Percentiles rank a stretch among this genome's conserved stretches.
Evolutionary conservation across 768 basidiomycete species (phyloP).

Genomic region (Suillus brevipes): DNA sequence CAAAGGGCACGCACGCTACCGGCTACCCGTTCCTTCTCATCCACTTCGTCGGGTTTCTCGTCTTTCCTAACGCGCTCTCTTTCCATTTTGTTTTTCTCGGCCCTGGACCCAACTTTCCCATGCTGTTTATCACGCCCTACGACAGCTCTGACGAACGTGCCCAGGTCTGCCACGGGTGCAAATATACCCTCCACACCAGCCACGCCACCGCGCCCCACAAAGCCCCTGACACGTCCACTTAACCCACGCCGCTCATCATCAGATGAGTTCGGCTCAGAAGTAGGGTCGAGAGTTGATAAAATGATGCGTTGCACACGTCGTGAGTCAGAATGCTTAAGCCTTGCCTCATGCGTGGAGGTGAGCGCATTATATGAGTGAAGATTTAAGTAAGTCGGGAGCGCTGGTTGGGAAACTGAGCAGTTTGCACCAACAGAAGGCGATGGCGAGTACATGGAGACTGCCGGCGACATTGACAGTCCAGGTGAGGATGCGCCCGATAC

Average conservation of each 20-base stretch:
- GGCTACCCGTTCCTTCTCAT: conserved; percentile 37
- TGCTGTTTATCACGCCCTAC: conserved; percentile 35
- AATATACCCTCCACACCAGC: conserved; percentile 44
- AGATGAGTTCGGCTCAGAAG: conserved; percentile 32
- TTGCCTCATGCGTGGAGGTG: conserved; percentile 30
- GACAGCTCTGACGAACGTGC: conserved; percentile 48
- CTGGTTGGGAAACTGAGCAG: neutral
- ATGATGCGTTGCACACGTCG: conserved; percentile 65
- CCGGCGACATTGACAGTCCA: conserved; percentile 18
- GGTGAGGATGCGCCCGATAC: conserved; percentile 18
- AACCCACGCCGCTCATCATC: conserved; percentile 33
- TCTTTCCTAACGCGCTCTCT: conserved; percentile 36
- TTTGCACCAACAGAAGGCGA: conserved; percentile 36
- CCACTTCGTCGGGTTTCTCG: conserved; percentile 23
- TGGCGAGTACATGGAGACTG: conserved; percentile 18
- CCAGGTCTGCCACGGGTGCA: conserved; percentile 53
- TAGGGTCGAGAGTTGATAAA: conserved; percentile 54
- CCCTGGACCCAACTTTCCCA: conserved; percentile 30
- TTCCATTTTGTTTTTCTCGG: conserved; percentile 7
- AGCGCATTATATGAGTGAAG: conserved; percentile 23
- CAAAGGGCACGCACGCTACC: conserved; percentile 36
- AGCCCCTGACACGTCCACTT: conserved; percentile 36
- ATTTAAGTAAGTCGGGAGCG: conserved; percentile 22
- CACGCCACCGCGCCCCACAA: conserved; percentile 39
- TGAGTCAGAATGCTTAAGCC: conserved; percentile 43